phyloP scores from a whole-genome alignment of 2,329 filamentous ascomycete genomes.

The Teratosphaeria gauchensis region DNA sequence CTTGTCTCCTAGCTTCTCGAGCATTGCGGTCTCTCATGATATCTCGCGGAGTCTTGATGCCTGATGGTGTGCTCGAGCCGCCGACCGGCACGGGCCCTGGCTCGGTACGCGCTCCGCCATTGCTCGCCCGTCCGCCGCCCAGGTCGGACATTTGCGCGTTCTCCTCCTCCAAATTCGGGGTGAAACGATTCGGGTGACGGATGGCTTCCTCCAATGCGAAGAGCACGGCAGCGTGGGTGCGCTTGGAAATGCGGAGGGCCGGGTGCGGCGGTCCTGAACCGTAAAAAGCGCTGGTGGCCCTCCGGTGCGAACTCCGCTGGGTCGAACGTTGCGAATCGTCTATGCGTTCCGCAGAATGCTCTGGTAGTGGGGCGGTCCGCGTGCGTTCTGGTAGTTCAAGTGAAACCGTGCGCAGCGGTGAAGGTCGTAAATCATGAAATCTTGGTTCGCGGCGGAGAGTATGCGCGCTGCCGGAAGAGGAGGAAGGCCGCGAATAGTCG shows the following conservation, averaged over 20 bases:
- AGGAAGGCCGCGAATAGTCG: conserved; percentile 39
- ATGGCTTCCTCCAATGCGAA: conserved; percentile 87
- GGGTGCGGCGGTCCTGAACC: conserved; percentile 36
- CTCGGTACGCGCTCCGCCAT: conserved; percentile 46
- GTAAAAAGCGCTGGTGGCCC: conserved; percentile 23
- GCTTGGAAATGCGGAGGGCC: conserved; percentile 64
- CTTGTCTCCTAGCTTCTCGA: conserved; percentile 60
- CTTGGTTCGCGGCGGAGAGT: conserved; percentile 46
- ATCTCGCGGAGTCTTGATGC: conserved; percentile 74
- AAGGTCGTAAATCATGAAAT: conserved; percentile 35
- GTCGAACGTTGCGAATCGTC: conserved; percentile 17
- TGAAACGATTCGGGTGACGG: conserved; percentile 72
- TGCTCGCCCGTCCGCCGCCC: conserved; percentile 48
- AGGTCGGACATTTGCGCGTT: conserved; percentile 88
- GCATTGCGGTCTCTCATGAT: conserved; percentile 83
- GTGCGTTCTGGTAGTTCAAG: conserved; percentile 28
- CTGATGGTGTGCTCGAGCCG: conserved; percentile 38
- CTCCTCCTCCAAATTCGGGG: conserved; percentile 75
- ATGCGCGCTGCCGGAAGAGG: conserved; percentile 42
- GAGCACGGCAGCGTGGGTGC: conserved; percentile 81
- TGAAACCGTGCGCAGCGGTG: conserved; percentile 34
- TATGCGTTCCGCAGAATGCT: conserved; percentile 4
- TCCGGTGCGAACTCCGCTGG: conserved; percentile 23
- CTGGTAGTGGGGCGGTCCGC: conserved; percentile 1
- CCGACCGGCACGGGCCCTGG: conserved; percentile 44